These are phyloP conservation scores for Apiosordaria backusii DNA, from an alignment of 495 filamentous ascomycete species.

Conservation along the genomic window DNA sequence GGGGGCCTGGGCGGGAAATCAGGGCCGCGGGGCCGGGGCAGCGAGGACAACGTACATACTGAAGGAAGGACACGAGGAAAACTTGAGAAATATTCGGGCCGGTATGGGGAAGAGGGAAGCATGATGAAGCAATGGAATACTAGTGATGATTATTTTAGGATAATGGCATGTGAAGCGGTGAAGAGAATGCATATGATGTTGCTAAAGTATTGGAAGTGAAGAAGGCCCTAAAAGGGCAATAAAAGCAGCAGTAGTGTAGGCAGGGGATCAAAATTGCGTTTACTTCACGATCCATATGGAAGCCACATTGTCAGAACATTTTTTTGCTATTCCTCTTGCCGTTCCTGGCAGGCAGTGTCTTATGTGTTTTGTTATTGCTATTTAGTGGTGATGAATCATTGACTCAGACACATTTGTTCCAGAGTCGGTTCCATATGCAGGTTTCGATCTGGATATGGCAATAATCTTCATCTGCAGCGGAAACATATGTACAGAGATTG, in stretches of 20 bases:
- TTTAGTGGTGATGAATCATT: background rate
- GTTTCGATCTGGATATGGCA: too few species aligned
- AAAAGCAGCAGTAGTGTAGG: too few species aligned
- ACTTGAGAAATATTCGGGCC: background rate
- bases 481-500: too few species aligned
- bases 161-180: background rate
- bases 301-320: background rate
- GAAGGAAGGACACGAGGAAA: background rate
- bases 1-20: background rate
- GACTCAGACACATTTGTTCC: too few species aligned
- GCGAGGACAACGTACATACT: background rate
- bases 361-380: background rate
- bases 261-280: too few species aligned
- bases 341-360: too few species aligned
- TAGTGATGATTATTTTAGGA: background rate
- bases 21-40: background rate
- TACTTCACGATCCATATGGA: too few species aligned
- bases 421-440: too few species aligned
- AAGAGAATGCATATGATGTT: background rate
- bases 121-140: background rate
- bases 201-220: background rate
- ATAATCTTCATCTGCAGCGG: too few species aligned
- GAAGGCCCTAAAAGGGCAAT: background rate
- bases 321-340: too few species aligned
- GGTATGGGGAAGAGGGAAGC: background rate